Percentiles rank a stretch among this genome's conserved stretches.
phyloP scores from a whole-genome alignment of 441 rosid genomes.

The Euphorbia schlechtendalii region DNA sequence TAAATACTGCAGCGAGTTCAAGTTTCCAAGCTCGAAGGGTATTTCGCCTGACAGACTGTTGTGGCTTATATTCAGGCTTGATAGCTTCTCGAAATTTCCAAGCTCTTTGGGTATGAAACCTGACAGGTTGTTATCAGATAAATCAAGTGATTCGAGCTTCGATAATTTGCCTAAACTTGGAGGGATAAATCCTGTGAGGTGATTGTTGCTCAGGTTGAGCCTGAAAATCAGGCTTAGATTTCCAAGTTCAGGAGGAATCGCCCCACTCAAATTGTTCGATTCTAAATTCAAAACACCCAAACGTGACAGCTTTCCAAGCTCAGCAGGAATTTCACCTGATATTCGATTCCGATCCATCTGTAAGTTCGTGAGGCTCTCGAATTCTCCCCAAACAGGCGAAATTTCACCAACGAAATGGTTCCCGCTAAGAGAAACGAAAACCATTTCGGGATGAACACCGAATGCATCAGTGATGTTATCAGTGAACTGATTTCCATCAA shows the following conservation, averaged over 20 bases:
- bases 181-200: conserved; percentile 40
- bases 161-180: conserved; percentile 27
- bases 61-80: conserved; percentile 45
- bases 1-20: conserved; percentile 30
- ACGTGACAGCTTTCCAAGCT: conserved; percentile 37
- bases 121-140: conserved; percentile 36
- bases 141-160: conserved; percentile 36
- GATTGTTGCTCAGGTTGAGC: conserved; percentile 49
- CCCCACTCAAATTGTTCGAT: conserved; percentile 42
- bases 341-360: conserved; percentile 45
- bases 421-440: conserved; percentile 31
- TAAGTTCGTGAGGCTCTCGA: conserved; percentile 44
- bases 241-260: conserved; percentile 44
- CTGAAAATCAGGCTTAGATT: conserved; percentile 31
- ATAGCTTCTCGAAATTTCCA: conserved; percentile 29
- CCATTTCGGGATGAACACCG: conserved; percentile 41
- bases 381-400: conserved; percentile 54
- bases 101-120: conserved; percentile 38
- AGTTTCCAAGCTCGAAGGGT: conserved; percentile 38
- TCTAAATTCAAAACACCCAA: conserved; percentile 34
- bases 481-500: conserved; percentile 48
- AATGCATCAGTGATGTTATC: conserved; percentile 47
- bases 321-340: conserved; percentile 44
- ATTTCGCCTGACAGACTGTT: conserved; percentile 46
- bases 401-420: conserved; percentile 47